phyloP scores from a whole-genome alignment of 139 green algal species.

The Chlamydomonas sp. region DNA sequence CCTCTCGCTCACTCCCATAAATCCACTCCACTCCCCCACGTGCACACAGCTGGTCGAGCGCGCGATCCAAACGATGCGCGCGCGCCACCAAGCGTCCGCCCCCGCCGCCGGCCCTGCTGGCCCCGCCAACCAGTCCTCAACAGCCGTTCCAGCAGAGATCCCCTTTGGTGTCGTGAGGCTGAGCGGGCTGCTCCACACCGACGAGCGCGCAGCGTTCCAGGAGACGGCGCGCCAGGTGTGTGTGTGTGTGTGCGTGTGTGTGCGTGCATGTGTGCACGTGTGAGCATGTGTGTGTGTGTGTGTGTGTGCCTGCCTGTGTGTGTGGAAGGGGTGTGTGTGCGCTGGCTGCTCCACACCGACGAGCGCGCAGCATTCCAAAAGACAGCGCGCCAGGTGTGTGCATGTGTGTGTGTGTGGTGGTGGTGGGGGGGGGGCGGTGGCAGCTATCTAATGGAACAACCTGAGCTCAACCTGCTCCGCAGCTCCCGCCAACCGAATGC shows the following conservation, averaged over 20 bases:
- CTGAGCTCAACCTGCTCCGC: neutral
- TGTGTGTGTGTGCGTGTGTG: constrained; percentile 22
- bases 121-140: neutral
- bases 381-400: constrained; percentile 65
- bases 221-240: constrained; percentile 71
- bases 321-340: neutral
- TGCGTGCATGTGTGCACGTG: neutral
- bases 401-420: constrained; percentile 23
- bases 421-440: no score
- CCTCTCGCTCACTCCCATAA: no score
- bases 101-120: neutral
- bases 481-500: neutral
- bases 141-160: constrained; percentile 11
- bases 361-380: constrained; percentile 65
- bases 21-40: no score
- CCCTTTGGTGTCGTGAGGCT: constrained; percentile 66
- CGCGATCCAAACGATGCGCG: no score
- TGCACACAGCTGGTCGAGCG: no score
- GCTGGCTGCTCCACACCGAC: constrained; percentile 45
- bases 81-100: no score
- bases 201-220: constrained; percentile 63
- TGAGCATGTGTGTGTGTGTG: neutral
- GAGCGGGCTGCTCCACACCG: constrained; percentile 53
- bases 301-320: neutral
- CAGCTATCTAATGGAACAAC: neutral